Conservation (phyloP, 2,329 filamentous ascomycete species). For the Eutypella sp. region DNA sequence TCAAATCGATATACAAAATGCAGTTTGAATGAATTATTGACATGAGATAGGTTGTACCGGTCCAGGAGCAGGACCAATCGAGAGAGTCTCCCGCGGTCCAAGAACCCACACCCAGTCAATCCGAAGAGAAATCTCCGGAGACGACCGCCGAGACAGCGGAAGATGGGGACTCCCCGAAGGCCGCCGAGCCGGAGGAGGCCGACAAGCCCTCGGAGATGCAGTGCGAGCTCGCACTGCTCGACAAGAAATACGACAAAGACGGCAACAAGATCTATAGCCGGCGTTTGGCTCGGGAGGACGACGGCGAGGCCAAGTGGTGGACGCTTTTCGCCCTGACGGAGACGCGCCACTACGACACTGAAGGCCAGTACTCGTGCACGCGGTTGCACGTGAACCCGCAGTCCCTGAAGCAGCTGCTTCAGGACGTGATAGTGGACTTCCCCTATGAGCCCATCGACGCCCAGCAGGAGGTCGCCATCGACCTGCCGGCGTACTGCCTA, state of each 20-base stretch:
- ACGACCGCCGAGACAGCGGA: no score
- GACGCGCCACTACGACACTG: neutral
- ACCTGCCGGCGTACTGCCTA: conserved; percentile 17
- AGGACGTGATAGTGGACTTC: conserved; percentile 20
- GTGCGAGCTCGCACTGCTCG: no score
- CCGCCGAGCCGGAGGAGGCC: no score
- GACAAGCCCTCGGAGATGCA: no score
- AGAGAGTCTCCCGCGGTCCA: no score
- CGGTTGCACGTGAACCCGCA: conserved; percentile 22
- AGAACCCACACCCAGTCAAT: no score
- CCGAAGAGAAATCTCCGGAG: no score
- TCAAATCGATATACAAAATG: no score
- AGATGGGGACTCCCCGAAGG: no score
- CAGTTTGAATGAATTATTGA: no score
- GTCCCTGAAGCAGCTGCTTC: conserved; percentile 21
- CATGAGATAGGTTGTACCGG: no score
- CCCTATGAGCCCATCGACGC: conserved; percentile 21
- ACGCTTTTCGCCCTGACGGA: neutral
- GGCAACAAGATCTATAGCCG: neutral
- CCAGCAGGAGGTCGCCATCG: conserved; percentile 8
- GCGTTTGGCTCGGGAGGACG: neutral
- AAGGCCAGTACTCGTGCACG: conserved; percentile 3
- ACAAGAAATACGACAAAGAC: neutral
- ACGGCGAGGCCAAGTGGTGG: neutral
- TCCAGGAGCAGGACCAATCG: no score